Percentiles rank a stretch among this genome's conserved stretches.
Evolutionary conservation across 345 rosid genomes (phyloP).

Genomic region (Linum usitatissimum): DNA sequence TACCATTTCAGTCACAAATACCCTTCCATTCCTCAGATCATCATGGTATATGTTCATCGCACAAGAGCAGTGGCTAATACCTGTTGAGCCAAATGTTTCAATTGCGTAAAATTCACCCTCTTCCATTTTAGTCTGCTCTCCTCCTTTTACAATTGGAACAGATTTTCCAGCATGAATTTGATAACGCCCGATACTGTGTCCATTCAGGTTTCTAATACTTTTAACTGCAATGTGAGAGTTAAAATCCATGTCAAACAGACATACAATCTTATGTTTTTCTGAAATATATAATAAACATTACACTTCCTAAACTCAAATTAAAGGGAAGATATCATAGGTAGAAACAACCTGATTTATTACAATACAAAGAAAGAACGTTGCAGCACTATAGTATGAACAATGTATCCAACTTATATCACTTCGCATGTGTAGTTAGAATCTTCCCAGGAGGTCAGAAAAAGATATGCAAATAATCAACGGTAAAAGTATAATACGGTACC

Average conservation of each 20-base stretch:
- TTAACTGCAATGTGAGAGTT: conserved; percentile 42
- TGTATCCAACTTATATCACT: too few species aligned
- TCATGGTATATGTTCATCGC: too few species aligned
- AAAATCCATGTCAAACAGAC: conserved; percentile 2
- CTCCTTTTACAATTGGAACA: conserved; percentile 91
- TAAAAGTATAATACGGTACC: too few species aligned
- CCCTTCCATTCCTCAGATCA: conserved; percentile 3
- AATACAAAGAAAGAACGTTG: too few species aligned
- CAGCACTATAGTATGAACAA: too few species aligned
- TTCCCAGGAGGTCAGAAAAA: too few species aligned
- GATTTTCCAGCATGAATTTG: conserved; percentile 96
- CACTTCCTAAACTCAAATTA: background rate
- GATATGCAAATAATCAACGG: too few species aligned
- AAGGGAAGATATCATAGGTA: background rate
- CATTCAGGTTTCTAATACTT: conserved; percentile 82
- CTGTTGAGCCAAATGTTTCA: conserved; percentile 92
- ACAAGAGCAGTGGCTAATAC: conserved; percentile 24
- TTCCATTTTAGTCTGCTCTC: conserved; percentile 97
- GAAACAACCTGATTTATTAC: background rate
- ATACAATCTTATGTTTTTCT: background rate
- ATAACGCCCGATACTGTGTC: conserved; percentile 73
- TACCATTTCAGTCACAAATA: background rate
- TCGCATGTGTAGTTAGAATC: too few species aligned
- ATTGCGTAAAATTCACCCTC: conserved; percentile 94
- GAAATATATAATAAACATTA: too few species aligned